Evolutionary conservation across 2,329 filamentous ascomycete genomes (phyloP), one percentile per base, ranked within the genome.

Genomic region (Diplodia scrobiculata): DNA sequence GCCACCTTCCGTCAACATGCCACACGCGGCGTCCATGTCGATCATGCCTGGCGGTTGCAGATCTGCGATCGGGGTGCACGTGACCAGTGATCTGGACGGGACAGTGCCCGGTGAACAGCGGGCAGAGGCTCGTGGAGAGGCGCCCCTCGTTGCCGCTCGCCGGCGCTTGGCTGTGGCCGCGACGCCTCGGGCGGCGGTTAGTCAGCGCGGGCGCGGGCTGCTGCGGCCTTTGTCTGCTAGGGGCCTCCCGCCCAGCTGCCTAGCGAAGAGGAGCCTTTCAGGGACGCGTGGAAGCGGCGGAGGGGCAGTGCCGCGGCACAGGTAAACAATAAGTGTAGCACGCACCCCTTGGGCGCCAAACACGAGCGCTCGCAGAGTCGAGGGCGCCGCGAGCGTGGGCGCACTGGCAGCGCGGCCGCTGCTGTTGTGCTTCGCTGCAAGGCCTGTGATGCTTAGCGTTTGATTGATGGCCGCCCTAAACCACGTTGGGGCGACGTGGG

Each of bases 371-470:
- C 41, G 55, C 55, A 32, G 25, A 13, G 38, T 32, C 25, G n/a
- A 62, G 27, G n/a, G 58, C 45, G 58, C 41, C 45, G 58, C 58
- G 58, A 62, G 58, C 55, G 55, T n/a, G 21, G 34, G 55, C 55
- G 55, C 55, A 47, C 55, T 60, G 25, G 55, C 19, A 55, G 48
- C 19, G 48, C 13, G 48, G 55, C 14, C 45, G 32, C 41, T 50
- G 58, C 27, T 50, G 41, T 41, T 62, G 58, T 62, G 58, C 58
- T 13, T 48, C 27, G 27, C 45, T 13, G 58, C 29, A n/a, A 62
- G 58, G 58, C 58, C 45, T 62, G 58, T 62, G 58, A 62, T 50
- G 58, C 58, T 62, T 62, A 50, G 58, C 58, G 58, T 60, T 60
- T 47, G 38, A 60, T 60, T 47, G 55, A 60, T 29, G 55, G 59